These are phyloP conservation scores for Dactylis glomerata DNA, from an alignment of 176 grass and related monocot species.

Conservation along the genomic window DNA sequence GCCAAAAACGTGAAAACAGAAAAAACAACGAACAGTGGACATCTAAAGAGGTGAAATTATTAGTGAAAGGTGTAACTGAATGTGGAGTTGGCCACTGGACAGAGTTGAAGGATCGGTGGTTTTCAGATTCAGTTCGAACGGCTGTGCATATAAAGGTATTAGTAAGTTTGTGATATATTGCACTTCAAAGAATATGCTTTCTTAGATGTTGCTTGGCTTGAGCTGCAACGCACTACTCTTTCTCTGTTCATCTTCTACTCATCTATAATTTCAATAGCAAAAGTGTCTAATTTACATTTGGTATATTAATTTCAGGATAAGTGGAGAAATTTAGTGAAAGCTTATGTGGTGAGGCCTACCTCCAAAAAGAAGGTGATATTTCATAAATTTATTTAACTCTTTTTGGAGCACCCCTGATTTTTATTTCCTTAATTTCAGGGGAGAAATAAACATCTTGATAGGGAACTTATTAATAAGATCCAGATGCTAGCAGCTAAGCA, in stretches of 20 bases:
- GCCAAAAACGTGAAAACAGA: neutral
- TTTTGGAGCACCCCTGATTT: neutral
- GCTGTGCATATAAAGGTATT: neutral
- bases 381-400: neutral
- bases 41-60: neutral
- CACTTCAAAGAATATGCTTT: neutral
- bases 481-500: neutral
- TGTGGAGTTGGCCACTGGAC: too few species aligned
- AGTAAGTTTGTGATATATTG: neutral
- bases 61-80: neutral
- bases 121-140: neutral
- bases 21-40: constrained; percentile 33
- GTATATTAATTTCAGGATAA: neutral
- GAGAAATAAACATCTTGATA: neutral
- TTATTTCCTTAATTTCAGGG: neutral
- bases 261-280: neutral
- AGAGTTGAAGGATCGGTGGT: neutral
- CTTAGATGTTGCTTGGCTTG: neutral
- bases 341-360: neutral
- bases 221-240: neutral
- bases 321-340: neutral
- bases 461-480: neutral
- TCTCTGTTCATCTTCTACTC: neutral
- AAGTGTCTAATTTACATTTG: neutral
- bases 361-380: neutral